Conservation (phyloP, 257 asterid species). For the Eustoma russellianum region DNA sequence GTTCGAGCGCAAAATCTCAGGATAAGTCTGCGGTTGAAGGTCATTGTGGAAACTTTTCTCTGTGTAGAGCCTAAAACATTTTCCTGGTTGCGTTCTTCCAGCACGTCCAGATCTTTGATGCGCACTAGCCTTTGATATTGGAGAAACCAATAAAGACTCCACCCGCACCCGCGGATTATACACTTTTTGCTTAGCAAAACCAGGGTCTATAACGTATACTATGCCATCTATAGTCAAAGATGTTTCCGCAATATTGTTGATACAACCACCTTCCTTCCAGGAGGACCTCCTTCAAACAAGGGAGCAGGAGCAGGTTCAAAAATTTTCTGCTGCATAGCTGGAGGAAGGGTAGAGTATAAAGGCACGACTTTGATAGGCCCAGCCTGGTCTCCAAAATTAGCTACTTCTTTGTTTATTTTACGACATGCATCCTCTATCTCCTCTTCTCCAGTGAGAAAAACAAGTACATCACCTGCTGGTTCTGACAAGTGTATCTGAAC, state of each 20-base stretch:
- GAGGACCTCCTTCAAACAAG: conserved; percentile 66
- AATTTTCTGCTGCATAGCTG: conserved; percentile 97
- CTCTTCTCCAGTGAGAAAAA: conserved; percentile 96
- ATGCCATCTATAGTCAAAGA: conserved; percentile 97
- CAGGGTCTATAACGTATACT: conserved; percentile 95
- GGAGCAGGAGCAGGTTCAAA: conserved; percentile 99
- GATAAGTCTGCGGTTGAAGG: conserved; percentile 91
- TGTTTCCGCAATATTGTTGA: conserved; percentile 96
- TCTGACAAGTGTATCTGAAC: conserved; percentile 83
- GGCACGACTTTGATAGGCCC: conserved; percentile 91
- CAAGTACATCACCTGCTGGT: conserved; percentile 89
- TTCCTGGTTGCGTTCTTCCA: conserved; percentile 98
- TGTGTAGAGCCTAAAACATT: conserved; percentile 90
- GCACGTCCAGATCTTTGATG: conserved; percentile 99
- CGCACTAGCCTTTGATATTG: conserved; percentile 98
- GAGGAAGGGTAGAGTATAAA: conserved; percentile 90
- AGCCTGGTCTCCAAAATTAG: conserved; percentile 78
- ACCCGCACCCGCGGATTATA: conserved; percentile 92
- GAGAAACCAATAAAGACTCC: conserved; percentile 94
- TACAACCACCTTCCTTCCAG: conserved; percentile 95
- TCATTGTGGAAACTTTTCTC: conserved; percentile 82
- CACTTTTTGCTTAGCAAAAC: conserved; percentile 86
- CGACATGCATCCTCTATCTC: conserved; percentile 98
- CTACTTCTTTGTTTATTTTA: conserved; percentile 63
- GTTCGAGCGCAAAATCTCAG: conserved; percentile 85